Percentiles rank a stretch among this genome's conserved stretches.
phyloP scores from a whole-genome alignment of 2,329 filamentous ascomycete species.

The Trichoderma afroharzianum region DNA sequence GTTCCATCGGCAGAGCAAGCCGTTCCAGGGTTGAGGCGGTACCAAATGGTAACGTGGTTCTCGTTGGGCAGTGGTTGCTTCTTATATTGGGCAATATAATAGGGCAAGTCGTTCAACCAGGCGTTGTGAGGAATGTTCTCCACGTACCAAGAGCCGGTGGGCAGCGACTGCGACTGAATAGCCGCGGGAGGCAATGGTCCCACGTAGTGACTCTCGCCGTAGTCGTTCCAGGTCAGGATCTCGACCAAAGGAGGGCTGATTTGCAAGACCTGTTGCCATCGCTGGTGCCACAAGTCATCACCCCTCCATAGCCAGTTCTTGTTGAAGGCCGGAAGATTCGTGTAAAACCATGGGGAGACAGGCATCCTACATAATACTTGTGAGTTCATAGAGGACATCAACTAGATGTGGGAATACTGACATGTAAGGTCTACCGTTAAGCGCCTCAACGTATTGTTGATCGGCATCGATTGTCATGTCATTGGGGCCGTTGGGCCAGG shows the following conservation, averaged over 20 bases:
- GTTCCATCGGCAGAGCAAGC: conserved; percentile 28
- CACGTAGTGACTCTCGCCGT: conserved; percentile 53
- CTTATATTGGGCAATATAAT: conserved; percentile 35
- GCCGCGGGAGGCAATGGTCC: conserved; percentile 37
- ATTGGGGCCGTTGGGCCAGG: background rate
- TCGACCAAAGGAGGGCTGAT: conserved; percentile 46
- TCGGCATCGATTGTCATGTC: background rate
- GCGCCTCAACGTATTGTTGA: background rate
- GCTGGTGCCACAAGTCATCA: conserved; percentile 56
- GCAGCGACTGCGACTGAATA: conserved; percentile 31
- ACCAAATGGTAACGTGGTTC: conserved; percentile 30
- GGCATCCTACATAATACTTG: too few species aligned
- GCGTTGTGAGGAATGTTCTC: conserved; percentile 38
- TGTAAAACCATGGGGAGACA: background rate
- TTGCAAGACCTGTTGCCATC: conserved; percentile 48
- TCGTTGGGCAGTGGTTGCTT: conserved; percentile 1
- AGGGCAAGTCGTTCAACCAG: conserved; percentile 24
- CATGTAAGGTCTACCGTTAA: too few species aligned
- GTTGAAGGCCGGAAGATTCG: conserved; percentile 29
- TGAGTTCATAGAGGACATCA: too few species aligned
- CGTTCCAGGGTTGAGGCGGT: conserved; percentile 20
- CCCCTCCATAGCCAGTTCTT: conserved; percentile 58
- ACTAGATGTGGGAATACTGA: too few species aligned
- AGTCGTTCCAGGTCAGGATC: conserved; percentile 47
- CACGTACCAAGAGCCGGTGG: conserved; percentile 44